phyloP scores from a whole-genome alignment of 1,139 yeast genomes.

The Sugiyamaella novakii region DNA sequence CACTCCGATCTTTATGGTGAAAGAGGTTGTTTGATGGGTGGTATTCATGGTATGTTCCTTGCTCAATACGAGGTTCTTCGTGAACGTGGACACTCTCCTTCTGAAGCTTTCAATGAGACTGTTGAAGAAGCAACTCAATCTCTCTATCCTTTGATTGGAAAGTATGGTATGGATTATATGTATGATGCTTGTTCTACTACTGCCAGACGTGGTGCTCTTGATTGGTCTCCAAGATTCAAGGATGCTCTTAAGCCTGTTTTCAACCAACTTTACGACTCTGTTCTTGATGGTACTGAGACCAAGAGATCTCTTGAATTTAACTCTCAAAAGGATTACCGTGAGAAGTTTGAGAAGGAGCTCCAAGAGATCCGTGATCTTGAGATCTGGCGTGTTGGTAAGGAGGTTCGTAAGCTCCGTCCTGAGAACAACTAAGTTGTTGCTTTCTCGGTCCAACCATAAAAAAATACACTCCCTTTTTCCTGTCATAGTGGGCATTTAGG shows the following conservation, averaged over 20 bases:
- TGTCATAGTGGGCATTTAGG: constrained; percentile 26
- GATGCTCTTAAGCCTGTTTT: constrained; percentile 98
- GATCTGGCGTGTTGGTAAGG: constrained; percentile 99
- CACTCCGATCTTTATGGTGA: constrained; percentile 99
- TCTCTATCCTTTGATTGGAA: constrained; percentile 96
- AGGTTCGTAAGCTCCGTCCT: constrained; percentile 99
- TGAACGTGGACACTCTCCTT: constrained; percentile 99
- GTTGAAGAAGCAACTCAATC: constrained; percentile 99
- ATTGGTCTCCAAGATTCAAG: constrained; percentile 99
- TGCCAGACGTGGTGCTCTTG: constrained; percentile 99
- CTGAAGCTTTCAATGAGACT: constrained; percentile 99
- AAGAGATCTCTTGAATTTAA: constrained; percentile 97
- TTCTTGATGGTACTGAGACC: constrained; percentile 95
- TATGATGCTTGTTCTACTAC: constrained; percentile 99
- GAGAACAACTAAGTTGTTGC: constrained; percentile 78
- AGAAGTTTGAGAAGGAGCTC: constrained; percentile 90
- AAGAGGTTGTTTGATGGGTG: constrained; percentile 99
- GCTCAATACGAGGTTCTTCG: constrained; percentile 99
- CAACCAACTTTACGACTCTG: constrained; percentile 92
- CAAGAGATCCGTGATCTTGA: constrained; percentile 93
- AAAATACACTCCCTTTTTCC: constrained; percentile 20
- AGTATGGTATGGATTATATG: constrained; percentile 99
- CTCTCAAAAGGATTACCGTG: constrained; percentile 98
- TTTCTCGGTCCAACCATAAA: constrained; percentile 5
- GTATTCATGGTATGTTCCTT: constrained; percentile 99